Conservation (phyloP, 1,139 yeast genomes). For the Chernovozyma aurita region DNA sequence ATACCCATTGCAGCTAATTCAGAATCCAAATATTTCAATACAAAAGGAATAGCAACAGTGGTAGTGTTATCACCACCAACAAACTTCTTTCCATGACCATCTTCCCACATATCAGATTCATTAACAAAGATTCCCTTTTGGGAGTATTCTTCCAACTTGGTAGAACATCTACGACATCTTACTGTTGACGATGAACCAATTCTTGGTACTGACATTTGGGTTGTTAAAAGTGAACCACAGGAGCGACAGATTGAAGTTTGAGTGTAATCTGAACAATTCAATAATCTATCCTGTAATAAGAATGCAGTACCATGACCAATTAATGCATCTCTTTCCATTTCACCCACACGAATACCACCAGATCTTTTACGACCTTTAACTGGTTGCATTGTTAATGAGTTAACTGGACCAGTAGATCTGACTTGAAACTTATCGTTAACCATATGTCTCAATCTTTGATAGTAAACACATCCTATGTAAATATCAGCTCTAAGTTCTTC, state of each 20-base stretch:
- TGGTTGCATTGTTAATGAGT: constrained; percentile 97
- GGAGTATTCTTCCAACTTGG: constrained; percentile 44
- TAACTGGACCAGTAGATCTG: constrained; percentile 97
- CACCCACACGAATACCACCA: constrained; percentile 99
- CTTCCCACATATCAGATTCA: constrained; percentile 92
- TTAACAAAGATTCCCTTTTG: constrained; percentile 45
- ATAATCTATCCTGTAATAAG: constrained; percentile 88
- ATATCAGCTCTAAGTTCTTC: constrained; percentile 95
- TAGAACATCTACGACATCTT: constrained; percentile 91
- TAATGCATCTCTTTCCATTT: constrained; percentile 98
- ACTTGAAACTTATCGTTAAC: constrained; percentile 99
- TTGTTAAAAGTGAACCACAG: constrained; percentile 88
- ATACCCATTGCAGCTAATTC: constrained; percentile 99
- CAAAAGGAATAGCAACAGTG: constrained; percentile 95
- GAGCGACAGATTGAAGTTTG: constrained; percentile 85
- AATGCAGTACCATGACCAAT: constrained; percentile 99
- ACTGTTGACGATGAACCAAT: constrained; percentile 75
- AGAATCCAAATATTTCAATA: constrained; percentile 88
- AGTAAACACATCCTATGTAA: constrained; percentile 93
- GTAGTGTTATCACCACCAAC: constrained; percentile 91
- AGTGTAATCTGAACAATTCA: constrained; percentile 94
- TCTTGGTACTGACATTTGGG: constrained; percentile 88
- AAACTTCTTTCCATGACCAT: constrained; percentile 88
- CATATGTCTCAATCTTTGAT: constrained; percentile 98
- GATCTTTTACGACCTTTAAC: constrained; percentile 98